These are phyloP conservation scores for Pythium rishiriense DNA, from an alignment of 352 stramenopile genomes.

Conservation along the genomic window DNA sequence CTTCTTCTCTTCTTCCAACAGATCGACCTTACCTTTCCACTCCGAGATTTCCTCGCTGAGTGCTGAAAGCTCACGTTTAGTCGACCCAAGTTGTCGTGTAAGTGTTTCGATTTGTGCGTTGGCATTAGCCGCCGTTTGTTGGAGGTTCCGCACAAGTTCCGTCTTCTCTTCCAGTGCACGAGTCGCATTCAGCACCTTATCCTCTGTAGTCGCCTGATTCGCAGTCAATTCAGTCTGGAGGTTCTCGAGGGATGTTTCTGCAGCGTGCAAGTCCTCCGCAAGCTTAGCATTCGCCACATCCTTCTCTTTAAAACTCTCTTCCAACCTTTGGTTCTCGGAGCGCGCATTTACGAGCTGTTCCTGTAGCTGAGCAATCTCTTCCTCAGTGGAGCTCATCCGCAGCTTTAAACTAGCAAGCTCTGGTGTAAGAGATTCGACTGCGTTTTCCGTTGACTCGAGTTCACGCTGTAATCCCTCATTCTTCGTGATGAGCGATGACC, in stretches of 20 bases:
- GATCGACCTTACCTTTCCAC: not conserved
- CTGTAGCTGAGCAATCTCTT: not conserved
- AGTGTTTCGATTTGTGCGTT: slow-evolving; percentile 5
- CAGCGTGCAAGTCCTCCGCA: not conserved
- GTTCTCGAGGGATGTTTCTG: not conserved
- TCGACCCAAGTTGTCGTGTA: not conserved
- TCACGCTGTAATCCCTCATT: not conserved
- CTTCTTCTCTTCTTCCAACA: not conserved
- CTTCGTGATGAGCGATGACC: not conserved
- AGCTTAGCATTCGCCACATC: not conserved
- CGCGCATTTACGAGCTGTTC: not conserved
- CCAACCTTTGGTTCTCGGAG: not conserved
- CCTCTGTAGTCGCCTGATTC: not conserved
- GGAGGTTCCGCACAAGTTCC: slow-evolving; percentile 5
- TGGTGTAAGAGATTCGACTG: not conserved
- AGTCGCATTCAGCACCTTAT: not conserved
- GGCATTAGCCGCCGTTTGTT: not conserved
- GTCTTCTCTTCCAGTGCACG: slow-evolving; percentile 11
- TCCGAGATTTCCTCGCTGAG: not conserved
- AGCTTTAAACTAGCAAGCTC: slow-evolving; percentile 3
- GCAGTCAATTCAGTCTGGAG: slow-evolving; percentile 1
- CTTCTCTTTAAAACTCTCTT: slow-evolving; percentile 1
- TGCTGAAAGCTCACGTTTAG: not conserved
- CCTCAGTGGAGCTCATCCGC: not conserved
- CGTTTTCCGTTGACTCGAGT: slow-evolving; percentile 3